phyloP scores from a whole-genome alignment of 805 yeast species.

The Monosporozyma yasuniensis region DNA sequence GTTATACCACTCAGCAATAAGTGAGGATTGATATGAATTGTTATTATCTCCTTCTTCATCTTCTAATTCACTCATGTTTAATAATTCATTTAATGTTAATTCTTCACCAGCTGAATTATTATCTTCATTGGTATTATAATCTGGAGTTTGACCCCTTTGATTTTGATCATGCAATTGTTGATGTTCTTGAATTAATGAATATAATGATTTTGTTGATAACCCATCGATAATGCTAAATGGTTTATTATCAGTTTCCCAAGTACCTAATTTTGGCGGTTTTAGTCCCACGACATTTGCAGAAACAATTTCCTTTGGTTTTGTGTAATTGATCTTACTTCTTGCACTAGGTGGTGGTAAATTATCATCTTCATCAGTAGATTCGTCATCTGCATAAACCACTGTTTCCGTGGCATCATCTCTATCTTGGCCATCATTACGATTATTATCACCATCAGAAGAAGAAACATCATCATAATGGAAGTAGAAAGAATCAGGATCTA shows the following conservation, averaged over 20 bases:
- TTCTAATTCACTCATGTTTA: slow-evolving; percentile 82
- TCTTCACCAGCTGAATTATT: slow-evolving; percentile 20
- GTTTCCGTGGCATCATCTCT: slow-evolving; percentile 29
- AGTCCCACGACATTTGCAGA: slow-evolving; percentile 77
- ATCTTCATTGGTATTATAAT: not conserved
- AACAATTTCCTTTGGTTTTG: slow-evolving; percentile 85
- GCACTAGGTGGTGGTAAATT: slow-evolving; percentile 61
- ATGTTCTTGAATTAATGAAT: slow-evolving; percentile 37
- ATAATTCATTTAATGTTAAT: slow-evolving; percentile 63
- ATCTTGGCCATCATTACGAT: slow-evolving; percentile 7
- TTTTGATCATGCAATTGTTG: slow-evolving; percentile 21
- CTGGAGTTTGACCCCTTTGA: slow-evolving; percentile 20
- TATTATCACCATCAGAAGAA: slow-evolving; percentile 19
- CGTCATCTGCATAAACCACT: slow-evolving; percentile 52
- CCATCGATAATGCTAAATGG: slow-evolving; percentile 96
- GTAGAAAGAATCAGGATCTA: slow-evolving; percentile 31
- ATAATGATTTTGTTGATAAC: slow-evolving; percentile 72
- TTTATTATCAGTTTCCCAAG: slow-evolving; percentile 77
- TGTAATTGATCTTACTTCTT: slow-evolving; percentile 49
- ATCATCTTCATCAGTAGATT: slow-evolving; percentile 91
- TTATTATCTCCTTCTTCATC: slow-evolving; percentile 54
- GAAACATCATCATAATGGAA: slow-evolving; percentile 47
- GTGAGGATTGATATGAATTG: slow-evolving; percentile 28
- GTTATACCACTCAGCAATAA: slow-evolving; percentile 31
- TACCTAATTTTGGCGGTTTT: slow-evolving; percentile 85